Percentiles rank a stretch among this genome's conserved stretches.
phyloP scores from a whole-genome alignment of 768 basidiomycete species.

The Candolleomyces eurysporus region DNA sequence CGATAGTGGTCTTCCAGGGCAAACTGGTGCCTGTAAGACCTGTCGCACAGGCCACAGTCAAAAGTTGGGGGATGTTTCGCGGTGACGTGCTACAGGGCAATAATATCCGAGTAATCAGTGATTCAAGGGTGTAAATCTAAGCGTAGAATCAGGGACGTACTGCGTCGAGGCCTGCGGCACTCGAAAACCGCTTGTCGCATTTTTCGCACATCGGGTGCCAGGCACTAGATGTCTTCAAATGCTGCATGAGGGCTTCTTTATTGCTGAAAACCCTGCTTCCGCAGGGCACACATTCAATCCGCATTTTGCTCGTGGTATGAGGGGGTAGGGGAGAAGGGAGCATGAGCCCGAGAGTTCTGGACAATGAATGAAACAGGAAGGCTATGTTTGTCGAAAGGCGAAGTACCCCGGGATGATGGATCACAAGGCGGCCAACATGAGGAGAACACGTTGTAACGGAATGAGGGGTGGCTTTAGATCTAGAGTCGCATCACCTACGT shows the following conservation, averaged over 20 bases:
- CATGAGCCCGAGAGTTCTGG: background rate
- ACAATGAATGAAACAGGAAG: background rate
- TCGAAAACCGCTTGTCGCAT: slow-evolving; percentile 35
- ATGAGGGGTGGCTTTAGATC: too few species aligned
- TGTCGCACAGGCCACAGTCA: slow-evolving; percentile 33
- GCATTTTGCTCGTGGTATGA: background rate
- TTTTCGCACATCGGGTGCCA: slow-evolving; percentile 32
- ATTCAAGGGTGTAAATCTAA: background rate
- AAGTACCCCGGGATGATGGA: too few species aligned
- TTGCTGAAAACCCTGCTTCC: slow-evolving; percentile 30
- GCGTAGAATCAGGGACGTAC: slow-evolving; percentile 20
- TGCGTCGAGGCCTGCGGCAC: slow-evolving; percentile 33
- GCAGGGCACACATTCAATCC: slow-evolving; percentile 29
- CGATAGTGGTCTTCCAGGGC: slow-evolving; percentile 47
- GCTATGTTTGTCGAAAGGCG: too few species aligned
- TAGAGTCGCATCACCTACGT: too few species aligned
- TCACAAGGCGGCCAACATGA: too few species aligned
- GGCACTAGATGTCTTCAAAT: slow-evolving; percentile 32
- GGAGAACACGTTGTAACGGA: too few species aligned
- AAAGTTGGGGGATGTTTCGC: slow-evolving; percentile 44
- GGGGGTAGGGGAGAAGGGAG: background rate
- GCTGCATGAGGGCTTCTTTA: slow-evolving; percentile 38
- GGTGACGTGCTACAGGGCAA: slow-evolving; percentile 33
- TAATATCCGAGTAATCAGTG: background rate
- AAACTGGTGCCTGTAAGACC: slow-evolving; percentile 31